Conservation (phyloP, 176 grass and related monocot genomes). For the Phoenix roebelenii region DNA sequence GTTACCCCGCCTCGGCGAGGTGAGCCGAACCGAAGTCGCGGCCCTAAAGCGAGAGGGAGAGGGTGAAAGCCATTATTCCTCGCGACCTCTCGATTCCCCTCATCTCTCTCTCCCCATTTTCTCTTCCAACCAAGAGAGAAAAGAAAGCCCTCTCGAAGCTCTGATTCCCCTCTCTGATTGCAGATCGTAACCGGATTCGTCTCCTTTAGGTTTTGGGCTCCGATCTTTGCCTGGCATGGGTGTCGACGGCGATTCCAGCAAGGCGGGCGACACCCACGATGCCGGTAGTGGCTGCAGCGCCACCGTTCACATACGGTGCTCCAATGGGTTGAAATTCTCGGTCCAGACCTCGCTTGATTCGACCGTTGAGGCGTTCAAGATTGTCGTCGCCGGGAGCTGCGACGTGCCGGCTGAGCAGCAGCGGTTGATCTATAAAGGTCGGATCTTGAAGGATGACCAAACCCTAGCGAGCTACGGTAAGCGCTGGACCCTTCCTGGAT, state of each 20-base stretch:
- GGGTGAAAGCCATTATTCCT: no score
- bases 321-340: not conserved
- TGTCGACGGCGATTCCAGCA: not conserved
- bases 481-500: no score
- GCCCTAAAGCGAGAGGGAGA: no score
- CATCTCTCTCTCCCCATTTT: no score
- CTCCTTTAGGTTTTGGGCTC: not conserved
- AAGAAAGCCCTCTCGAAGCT: no score
- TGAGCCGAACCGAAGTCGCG: no score
- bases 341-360: not conserved
- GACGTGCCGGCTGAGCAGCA: not conserved
- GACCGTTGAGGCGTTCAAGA: not conserved
- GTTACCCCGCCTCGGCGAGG: no score
- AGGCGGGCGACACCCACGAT: not conserved
- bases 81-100: no score
- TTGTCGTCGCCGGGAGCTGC: not conserved
- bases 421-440: constrained; percentile 2
- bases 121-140: no score
- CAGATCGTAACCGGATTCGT: not conserved
- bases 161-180: no score
- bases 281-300: not conserved
- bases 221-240: not conserved
- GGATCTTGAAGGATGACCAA: constrained; percentile 3
- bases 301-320: not conserved
- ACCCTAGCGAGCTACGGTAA: not conserved